Percentiles rank a stretch among this genome's conserved stretches.
These are phyloP conservation scores for Alternaria hordeiaustralica DNA, from an alignment of 2,329 filamentous ascomycete genomes.

Conservation along the genomic window DNA sequence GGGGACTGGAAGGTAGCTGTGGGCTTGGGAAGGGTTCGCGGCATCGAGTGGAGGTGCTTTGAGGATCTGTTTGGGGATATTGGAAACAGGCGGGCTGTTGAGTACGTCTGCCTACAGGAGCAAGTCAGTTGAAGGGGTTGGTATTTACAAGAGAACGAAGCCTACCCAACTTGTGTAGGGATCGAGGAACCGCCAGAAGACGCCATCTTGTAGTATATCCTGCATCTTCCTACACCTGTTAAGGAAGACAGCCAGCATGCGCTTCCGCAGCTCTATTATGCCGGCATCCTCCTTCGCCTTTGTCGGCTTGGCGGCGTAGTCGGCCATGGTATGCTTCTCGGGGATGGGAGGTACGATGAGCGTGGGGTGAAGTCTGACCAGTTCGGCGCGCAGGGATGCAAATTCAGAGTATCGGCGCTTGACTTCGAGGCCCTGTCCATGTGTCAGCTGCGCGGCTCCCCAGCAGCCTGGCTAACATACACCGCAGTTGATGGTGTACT, in stretches of 20 bases:
- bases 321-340: constrained; percentile 98
- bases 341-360: constrained; percentile 96
- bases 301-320: constrained; percentile 97
- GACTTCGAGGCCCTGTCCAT: constrained; percentile 84
- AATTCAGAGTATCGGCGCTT: constrained; percentile 96
- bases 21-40: constrained; percentile 87
- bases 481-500: constrained; percentile 94
- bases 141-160: not conserved
- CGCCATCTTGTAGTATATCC: constrained; percentile 86
- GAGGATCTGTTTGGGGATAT: constrained; percentile 90
- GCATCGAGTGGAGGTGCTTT: constrained; percentile 95
- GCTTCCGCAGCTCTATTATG: constrained; percentile 95
- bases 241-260: constrained; percentile 94
- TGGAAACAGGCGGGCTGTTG: constrained; percentile 86
- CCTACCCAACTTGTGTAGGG: constrained; percentile 97
- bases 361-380: constrained; percentile 91
- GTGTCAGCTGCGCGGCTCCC: constrained; percentile 17
- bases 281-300: constrained; percentile 97
- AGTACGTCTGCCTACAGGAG: constrained; percentile 84
- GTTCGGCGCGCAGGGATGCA: constrained; percentile 83
- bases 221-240: constrained; percentile 95
- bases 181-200: constrained; percentile 97
- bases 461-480: constrained; percentile 59
- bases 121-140: constrained; percentile 2
- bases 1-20: constrained; percentile 86